Evolutionary conservation across 441 rosid species (phyloP), one percentile per base, ranked within the genome.

Genomic region (Theobroma grandiflorum): DNA sequence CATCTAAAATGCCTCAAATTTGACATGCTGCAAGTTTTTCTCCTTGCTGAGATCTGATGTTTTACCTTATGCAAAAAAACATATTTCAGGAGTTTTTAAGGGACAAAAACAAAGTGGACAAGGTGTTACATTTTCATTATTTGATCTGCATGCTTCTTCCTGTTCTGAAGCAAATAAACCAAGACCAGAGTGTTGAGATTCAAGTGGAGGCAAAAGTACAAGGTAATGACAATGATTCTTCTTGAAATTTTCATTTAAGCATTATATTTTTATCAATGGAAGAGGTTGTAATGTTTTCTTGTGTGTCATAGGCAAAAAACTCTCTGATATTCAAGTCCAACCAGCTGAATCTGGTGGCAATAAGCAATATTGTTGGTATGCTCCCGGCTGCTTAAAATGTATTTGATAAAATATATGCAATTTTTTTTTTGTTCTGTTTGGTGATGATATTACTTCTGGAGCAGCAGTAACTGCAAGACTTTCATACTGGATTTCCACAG

Each of bases 81-180:
- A 81, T 86, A 80, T 85, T 87, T 63, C 92, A 97, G 99, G 92
- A 84, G 72, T 87, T 82, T 82, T 83, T 86, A 76, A 86, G 89
- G 82, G 89, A 76, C 68, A 90, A 88, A 70, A 90, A 82, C 76
- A 91, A 90, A 80, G 92, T 93, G 70, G 89, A 91, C 82, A 90
- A 90, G 84, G 95, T 97, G 82, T 81, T 95, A 74, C 87, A 90
- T 87, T 88, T 93, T 80, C 99, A 95, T 88, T 93, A 97, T 84
- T 89, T 96, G 87, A 92, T 91, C 81, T 97, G 98, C 83, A 85
- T 92, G 93, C 96, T 95, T 84, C 99, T 95, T 89, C 99, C 99
- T 78, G 88, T 93, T 42, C 78, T 97, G 72, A 94, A 90, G 81
- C 87, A 88, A 90, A 90, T 97, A 85, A 92, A 92, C 79, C 86